These are phyloP conservation scores for Noccaea bulbosa DNA, from an alignment of 345 rosid species.

Conservation along the genomic window DNA sequence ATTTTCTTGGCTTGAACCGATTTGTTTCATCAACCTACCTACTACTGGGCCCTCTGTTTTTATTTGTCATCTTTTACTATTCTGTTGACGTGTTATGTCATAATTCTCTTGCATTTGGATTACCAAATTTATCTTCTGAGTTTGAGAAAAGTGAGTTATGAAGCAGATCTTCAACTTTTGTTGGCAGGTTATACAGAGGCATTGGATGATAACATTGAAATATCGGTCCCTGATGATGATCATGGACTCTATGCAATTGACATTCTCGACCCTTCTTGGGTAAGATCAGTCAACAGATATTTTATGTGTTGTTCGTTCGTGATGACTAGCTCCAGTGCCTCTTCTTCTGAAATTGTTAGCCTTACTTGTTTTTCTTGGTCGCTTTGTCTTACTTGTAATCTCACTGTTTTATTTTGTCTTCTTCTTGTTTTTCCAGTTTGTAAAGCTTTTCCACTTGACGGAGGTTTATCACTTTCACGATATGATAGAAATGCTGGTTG, in stretches of 20 bases:
- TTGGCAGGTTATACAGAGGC: conserved; percentile 77
- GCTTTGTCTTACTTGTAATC: not conserved
- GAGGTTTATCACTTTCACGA: conserved; percentile 90
- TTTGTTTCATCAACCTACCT: not conserved
- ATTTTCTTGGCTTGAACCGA: not conserved
- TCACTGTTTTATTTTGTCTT: not conserved
- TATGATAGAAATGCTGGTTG: conserved; percentile 81
- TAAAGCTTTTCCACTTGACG: conserved; percentile 59
- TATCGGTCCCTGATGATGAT: conserved; percentile 86
- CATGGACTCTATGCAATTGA: conserved; percentile 83
- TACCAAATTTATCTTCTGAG: not conserved
- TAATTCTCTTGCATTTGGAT: not conserved
- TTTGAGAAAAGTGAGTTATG: not conserved
- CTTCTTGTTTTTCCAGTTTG: conserved; percentile 55
- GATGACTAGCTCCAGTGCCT: conserved; percentile 1
- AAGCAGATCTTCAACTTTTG: conserved; percentile 16
- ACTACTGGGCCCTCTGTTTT: not conserved
- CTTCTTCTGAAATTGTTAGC: not conserved
- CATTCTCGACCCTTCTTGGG: conserved; percentile 82
- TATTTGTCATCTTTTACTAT: not conserved
- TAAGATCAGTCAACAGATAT: conserved; percentile 35
- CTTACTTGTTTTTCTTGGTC: not conserved
- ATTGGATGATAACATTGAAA: conserved; percentile 60
- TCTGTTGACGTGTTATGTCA: not conserved
- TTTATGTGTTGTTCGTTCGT: not conserved